These are phyloP conservation scores for Raddia distichophylla DNA, from an alignment of 176 grass and related monocot genomes.

Conservation along the genomic window DNA sequence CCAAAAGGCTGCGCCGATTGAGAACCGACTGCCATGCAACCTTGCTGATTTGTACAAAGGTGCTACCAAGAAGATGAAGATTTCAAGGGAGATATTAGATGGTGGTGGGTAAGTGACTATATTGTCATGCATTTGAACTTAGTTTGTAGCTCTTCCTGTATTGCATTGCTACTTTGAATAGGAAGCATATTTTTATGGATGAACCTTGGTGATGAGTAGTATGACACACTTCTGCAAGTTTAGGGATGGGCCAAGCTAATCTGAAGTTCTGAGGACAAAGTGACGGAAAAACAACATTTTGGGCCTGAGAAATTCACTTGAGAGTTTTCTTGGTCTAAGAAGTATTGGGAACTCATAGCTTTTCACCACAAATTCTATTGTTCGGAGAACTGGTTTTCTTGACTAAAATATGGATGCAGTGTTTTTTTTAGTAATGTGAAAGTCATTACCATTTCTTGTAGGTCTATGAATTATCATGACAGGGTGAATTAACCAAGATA, in stretches of 20 bases:
- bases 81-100: constrained; percentile 80
- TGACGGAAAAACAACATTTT: constrained; percentile 15
- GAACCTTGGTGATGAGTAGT: background rate
- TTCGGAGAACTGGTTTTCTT: constrained; percentile 23
- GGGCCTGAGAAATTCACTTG: background rate
- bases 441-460: constrained; percentile 17
- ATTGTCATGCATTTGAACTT: constrained; percentile 16
- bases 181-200: constrained; percentile 27
- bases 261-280: background rate
- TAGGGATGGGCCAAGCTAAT: constrained; percentile 11
- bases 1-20: constrained; percentile 59
- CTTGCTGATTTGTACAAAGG: constrained; percentile 87
- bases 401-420: background rate
- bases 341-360: background rate
- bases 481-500: background rate
- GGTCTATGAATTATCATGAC: background rate
- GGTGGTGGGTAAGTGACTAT: constrained; percentile 53
- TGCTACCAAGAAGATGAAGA: constrained; percentile 87
- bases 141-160: background rate
- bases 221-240: background rate
- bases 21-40: constrained; percentile 67
- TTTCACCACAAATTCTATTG: background rate
- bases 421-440: constrained; percentile 28
- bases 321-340: background rate
- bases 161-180: background rate